Evolutionary conservation across 768 basidiomycete species (phyloP), one percentile per base, ranked within the genome.

Genomic region (Butyriboletus loyo): DNA sequence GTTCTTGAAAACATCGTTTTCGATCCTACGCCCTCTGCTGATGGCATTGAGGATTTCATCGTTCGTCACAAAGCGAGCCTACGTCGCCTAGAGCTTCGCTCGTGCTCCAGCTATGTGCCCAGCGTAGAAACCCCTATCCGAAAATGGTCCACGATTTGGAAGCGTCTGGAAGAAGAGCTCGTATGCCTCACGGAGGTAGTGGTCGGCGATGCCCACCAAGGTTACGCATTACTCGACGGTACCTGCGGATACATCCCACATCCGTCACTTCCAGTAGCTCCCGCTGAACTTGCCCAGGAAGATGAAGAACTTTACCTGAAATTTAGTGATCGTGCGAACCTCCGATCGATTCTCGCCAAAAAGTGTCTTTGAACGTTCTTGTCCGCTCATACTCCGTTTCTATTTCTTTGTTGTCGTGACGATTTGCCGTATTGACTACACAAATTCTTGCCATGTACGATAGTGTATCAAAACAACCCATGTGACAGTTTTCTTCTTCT

Each of bases 21-120:
- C 19, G 69, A 69, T 46, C 58, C 49, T 17, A 54, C 52, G 1
- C 48, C 56, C 13, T 57, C 57, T 28, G 19, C 25, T 1, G 58
- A 63, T 31, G 67, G 65, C 11, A 50, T 71, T 2, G 67, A 69
- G 13, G 67, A 67, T 4, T 71, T 69, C 27, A 50, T 69, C n/a
- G 2, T 69, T 21, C 63, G 69, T 14, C 69, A 69, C 58, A 70
- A 71, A 45, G 47, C 40, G 24, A 55, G 46, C 25, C 35, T 69
- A 5, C 63, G 59, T 5, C 59, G 51, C 25, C 43, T 69, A 5
- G 67, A 70, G 22, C 36, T 69, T 27, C 53, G 21, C 36, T 62
- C 60, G 2, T 69, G 69, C 32, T 43, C 63, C 1, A 70, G 61
- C 44, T 71, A 69, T 25, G 57, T 57, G 3, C 45, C 55, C n/a